These are phyloP conservation scores for Globisporangium paroecandrum DNA, from an alignment of 352 stramenopile genomes.

Conservation along the genomic window DNA sequence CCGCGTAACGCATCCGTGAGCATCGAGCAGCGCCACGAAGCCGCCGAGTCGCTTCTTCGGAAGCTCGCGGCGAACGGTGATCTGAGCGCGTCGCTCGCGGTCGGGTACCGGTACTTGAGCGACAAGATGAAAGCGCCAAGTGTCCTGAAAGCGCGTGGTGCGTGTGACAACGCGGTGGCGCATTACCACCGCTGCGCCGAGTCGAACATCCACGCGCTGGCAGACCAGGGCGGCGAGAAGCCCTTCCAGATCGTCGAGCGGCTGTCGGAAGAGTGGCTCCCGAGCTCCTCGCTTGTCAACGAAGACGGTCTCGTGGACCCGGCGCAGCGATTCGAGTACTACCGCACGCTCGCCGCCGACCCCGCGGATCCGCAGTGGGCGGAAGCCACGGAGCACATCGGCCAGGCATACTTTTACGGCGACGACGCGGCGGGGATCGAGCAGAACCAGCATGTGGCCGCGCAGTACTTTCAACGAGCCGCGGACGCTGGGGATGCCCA, in stretches of 20 bases:
- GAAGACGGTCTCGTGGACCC: slow-evolving; percentile 39
- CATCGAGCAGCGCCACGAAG: slow-evolving; percentile 23
- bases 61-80: slow-evolving; percentile 33
- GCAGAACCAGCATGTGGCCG: slow-evolving; percentile 44
- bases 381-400: slow-evolving; percentile 58
- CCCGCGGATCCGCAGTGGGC: slow-evolving; percentile 56
- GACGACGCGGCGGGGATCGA: slow-evolving; percentile 52
- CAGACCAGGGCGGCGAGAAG: slow-evolving; percentile 45
- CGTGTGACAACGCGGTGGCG: slow-evolving; percentile 38
- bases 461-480: slow-evolving; percentile 62
- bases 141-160: slow-evolving; percentile 1
- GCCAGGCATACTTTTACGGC: slow-evolving; percentile 72
- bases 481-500: slow-evolving; percentile 59
- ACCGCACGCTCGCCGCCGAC: slow-evolving; percentile 52
- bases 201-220: slow-evolving; percentile 50
- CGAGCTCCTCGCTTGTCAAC: slow-evolving; percentile 19
- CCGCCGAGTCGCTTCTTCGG: slow-evolving; percentile 33
- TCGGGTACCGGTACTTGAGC: slow-evolving; percentile 51
- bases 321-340: slow-evolving; percentile 59
- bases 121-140: slow-evolving; percentile 23
- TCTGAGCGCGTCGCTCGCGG: slow-evolving; percentile 52
- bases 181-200: slow-evolving; percentile 58
- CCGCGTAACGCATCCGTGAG: slow-evolving; percentile 23
- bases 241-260: slow-evolving; percentile 32
- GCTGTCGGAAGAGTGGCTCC: slow-evolving; percentile 45